A percentile compares a stretch with the other conserved stretches of the same genome.
phyloP scores from a whole-genome alignment of 1,139 yeast genomes.

The Lodderomyces metapsilosis region DNA sequence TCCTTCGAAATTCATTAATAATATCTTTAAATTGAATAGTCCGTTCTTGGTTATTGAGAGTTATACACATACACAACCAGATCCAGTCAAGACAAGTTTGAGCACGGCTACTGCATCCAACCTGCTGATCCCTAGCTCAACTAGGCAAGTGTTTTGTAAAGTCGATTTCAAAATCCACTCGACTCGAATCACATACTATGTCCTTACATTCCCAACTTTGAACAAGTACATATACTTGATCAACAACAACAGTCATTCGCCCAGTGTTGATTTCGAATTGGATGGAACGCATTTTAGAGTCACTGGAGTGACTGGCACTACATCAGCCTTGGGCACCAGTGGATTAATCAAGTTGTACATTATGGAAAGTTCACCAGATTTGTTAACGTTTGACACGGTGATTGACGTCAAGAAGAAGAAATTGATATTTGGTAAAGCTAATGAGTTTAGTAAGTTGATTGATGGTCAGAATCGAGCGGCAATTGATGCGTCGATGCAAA shows the following conservation, averaged over 20 bases:
- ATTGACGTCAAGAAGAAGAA: conserved; percentile 8
- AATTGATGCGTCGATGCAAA: conserved; percentile 12
- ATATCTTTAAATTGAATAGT: conserved; percentile 29
- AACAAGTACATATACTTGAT: conserved; percentile 16
- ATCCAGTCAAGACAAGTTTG: neutral
- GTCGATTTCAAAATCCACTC: conserved; percentile 33
- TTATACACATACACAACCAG: conserved; percentile 9
- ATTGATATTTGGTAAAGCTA: conserved; percentile 7
- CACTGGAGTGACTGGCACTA: conserved; percentile 36
- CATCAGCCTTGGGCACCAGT: conserved; percentile 38
- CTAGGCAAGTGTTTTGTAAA: conserved; percentile 26
- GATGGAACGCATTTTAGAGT: conserved; percentile 31
- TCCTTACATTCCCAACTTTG: conserved; percentile 24
- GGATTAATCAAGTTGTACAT: conserved; percentile 29
- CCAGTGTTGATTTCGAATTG: conserved; percentile 34
- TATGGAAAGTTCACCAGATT: conserved; percentile 20
- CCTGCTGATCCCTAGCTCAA: neutral
- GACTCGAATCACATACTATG: conserved; percentile 35
- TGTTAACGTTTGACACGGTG: conserved; percentile 25
- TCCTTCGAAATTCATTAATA: conserved; percentile 24
- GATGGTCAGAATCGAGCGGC: conserved; percentile 10
- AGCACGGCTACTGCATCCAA: too few relatives aligned
- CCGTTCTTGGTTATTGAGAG: conserved; percentile 32
- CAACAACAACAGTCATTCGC: conserved; percentile 34
- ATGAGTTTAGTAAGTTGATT: conserved; percentile 12